Percentiles rank a stretch among this genome's conserved stretches.
These are phyloP conservation scores for Suillus cothurnatus DNA, from an alignment of 768 basidiomycete genomes.

Conservation along the genomic window DNA sequence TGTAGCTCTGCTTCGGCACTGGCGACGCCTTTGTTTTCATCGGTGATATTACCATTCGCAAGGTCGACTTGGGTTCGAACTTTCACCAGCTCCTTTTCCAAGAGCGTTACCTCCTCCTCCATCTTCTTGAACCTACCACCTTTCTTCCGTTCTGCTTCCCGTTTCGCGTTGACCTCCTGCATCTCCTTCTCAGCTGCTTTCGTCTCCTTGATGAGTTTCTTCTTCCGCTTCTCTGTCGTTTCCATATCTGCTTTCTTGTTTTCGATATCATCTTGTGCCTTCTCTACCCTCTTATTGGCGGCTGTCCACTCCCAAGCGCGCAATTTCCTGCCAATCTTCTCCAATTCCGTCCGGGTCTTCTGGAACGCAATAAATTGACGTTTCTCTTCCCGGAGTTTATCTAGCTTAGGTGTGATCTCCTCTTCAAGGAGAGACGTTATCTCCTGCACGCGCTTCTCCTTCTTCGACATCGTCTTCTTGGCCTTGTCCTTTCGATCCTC, in stretches of 20 bases:
- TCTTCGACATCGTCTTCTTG: conserved; percentile 93
- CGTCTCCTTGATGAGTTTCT: conserved; percentile 54
- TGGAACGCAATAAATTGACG: conserved; percentile 87
- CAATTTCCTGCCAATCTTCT: conserved; percentile 77
- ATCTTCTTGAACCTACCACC: conserved; percentile 90
- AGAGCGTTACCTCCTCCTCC: conserved; percentile 74
- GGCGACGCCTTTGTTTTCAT: conserved; percentile 68
- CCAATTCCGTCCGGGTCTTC: conserved; percentile 85
- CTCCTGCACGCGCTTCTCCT: conserved; percentile 94
- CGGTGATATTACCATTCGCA: conserved; percentile 69
- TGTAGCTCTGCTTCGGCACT: conserved; percentile 56
- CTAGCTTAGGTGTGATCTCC: conserved; percentile 93
- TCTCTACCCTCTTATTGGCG: conserved; percentile 49
- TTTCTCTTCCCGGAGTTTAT: conserved; percentile 89
- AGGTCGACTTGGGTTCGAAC: conserved; percentile 85
- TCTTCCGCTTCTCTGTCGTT: conserved; percentile 46
- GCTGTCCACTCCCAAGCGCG: conserved; percentile 90
- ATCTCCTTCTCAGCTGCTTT: conserved; percentile 69
- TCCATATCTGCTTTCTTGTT: conserved; percentile 52
- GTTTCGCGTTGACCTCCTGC: conserved; percentile 65
- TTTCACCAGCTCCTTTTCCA: conserved; percentile 83
- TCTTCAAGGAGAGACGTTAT: conserved; percentile 77
- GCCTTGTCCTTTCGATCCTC: conserved; percentile 98
- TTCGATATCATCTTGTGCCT: conserved; percentile 59
- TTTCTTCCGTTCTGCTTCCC: conserved; percentile 88